These are phyloP conservation scores for Citrullus amarus DNA, from an alignment of 306 rosid species.

Conservation along the genomic window DNA sequence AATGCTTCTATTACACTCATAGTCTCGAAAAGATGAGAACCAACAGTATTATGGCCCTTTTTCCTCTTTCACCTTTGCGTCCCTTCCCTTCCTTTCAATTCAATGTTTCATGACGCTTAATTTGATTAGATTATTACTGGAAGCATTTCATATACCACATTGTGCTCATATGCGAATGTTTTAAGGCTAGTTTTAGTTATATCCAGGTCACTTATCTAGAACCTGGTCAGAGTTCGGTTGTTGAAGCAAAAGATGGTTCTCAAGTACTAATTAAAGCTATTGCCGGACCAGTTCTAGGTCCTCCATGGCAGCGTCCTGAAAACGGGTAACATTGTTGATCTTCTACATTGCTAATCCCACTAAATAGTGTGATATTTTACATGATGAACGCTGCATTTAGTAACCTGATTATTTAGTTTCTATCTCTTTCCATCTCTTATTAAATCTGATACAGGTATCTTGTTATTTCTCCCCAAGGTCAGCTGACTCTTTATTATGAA, in stretches of 20 bases:
- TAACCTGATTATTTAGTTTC: not conserved
- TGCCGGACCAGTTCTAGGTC: slow-evolving; percentile 90
- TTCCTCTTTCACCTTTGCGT: too few relatives aligned
- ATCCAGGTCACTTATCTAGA: slow-evolving; percentile 71
- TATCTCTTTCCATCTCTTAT: not conserved
- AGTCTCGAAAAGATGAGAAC: too few relatives aligned
- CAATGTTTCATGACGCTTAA: not conserved
- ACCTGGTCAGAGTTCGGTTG: slow-evolving; percentile 70
- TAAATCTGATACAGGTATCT: slow-evolving; percentile 45
- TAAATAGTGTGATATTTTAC: not conserved
- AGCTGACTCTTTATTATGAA: slow-evolving; percentile 74
- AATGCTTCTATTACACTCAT: too few relatives aligned
- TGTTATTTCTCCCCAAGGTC: slow-evolving; percentile 45
- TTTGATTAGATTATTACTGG: not conserved
- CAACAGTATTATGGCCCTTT: too few relatives aligned
- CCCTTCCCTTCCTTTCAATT: not conserved
- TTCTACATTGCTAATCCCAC: not conserved
- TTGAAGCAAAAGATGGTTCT: slow-evolving; percentile 54
- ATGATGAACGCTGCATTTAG: not conserved
- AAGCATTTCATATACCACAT: not conserved
- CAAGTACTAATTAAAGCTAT: slow-evolving; percentile 58
- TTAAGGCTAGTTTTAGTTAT: not conserved
- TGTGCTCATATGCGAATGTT: not conserved
- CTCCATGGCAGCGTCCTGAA: slow-evolving; percentile 97
- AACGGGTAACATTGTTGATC: slow-evolving; percentile 54